Evolutionary conservation across 2,329 filamentous ascomycete species (phyloP).

Genomic region (Botrytis fabae): DNA sequence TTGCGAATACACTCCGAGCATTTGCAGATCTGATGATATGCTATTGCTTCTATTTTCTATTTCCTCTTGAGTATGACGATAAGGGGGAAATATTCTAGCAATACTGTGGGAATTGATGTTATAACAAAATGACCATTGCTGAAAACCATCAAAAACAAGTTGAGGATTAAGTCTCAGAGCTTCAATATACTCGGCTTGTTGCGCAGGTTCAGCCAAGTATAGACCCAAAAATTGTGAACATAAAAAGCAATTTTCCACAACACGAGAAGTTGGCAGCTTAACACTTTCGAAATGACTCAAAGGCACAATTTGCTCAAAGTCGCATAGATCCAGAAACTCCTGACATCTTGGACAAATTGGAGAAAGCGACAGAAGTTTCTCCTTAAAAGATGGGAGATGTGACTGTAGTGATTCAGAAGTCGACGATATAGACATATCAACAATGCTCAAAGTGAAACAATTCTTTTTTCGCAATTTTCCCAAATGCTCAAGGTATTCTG

Average conservation of each 20-base stretch:
- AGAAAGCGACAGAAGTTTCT: too few species aligned
- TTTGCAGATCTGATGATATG: fast-evolving
- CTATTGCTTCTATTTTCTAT: too few species aligned
- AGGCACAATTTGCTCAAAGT: too few species aligned
- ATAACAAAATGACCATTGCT: neutral
- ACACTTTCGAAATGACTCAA: too few species aligned
- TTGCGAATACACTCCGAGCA: neutral
- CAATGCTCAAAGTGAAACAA: neutral
- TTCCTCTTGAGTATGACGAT: too few species aligned
- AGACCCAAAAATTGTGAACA: neutral
- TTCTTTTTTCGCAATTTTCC: neutral
- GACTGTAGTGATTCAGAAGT: too few species aligned
- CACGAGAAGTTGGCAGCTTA: neutral
- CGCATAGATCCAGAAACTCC: neutral
- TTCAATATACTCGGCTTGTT: neutral
- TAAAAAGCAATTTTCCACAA: neutral
- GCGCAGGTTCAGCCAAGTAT: neutral
- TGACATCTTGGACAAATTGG: neutral
- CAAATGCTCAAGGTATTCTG: neutral
- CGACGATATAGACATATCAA: neutral
- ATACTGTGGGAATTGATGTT: neutral
- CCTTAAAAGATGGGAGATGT: too few species aligned
- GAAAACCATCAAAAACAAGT: neutral
- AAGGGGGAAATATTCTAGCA: too few species aligned
- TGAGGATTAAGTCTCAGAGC: neutral